Percentiles rank a stretch among this genome's conserved stretches.
Evolutionary conservation across 129 eudicot species (phyloP).

Genomic region (Artemisia tridentata): DNA sequence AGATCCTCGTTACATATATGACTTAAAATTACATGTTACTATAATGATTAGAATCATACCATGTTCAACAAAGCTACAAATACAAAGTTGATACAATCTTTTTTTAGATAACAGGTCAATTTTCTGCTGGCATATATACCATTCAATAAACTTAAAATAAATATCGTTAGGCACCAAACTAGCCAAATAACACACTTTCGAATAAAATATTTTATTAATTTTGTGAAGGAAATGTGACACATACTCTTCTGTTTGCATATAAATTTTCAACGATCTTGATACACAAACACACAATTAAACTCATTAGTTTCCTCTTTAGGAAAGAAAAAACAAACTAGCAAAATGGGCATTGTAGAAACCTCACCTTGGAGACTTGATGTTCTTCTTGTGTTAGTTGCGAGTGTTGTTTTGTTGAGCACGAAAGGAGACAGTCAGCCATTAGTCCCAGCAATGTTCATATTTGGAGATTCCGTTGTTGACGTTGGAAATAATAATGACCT

Average conservation of each 20-base stretch:
- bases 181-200: neutral
- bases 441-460: slow-evolving; percentile 78
- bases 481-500: slow-evolving; percentile 85
- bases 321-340: slow-evolving; percentile 11
- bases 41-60: no score
- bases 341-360: slow-evolving; percentile 40
- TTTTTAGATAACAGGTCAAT: no score
- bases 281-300: slow-evolving; percentile 24
- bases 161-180: neutral
- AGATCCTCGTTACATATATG: no score
- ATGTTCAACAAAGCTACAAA: no score
- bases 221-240: neutral
- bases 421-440: slow-evolving; percentile 54
- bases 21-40: no score
- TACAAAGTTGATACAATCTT: no score
- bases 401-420: neutral
- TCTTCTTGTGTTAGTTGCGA: slow-evolving; percentile 7
- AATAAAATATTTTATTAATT: neutral
- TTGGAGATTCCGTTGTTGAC: slow-evolving; percentile 87
- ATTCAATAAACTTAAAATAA: neutral
- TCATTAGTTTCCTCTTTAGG: slow-evolving; percentile 14
- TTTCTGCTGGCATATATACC: no score
- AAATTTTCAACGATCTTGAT: slow-evolving; percentile 8
- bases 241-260: neutral
- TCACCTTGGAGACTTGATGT: neutral